Base-by-base conservation (phyloP, 441 rosid species). In the Populus hybrid region DNA sequence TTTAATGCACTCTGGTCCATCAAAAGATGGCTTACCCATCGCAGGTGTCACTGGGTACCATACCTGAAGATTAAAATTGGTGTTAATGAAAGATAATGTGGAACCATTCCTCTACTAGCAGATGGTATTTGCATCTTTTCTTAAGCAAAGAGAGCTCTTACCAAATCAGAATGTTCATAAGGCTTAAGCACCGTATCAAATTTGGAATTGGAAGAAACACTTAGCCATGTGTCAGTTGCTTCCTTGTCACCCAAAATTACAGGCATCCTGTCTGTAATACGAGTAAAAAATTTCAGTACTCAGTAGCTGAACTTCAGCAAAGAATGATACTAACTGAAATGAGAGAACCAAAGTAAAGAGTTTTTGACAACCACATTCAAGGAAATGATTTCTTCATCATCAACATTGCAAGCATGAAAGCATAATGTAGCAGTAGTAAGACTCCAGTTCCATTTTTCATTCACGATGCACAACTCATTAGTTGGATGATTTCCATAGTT, bases 21-120 rank as follows among this genome's bases (percentile, higher is more conserved):
- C 87, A 76, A 90, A 88, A 72, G 92, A 85, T 69, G 83, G 80
- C 88, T 90, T 94, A 67, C 97, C 97, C 85, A 93, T 86, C 75
- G 95, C 92, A 77, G 97, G 70, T 40, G 97, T 90, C 68, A 94
- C 97, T 0, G 94, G 91, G 81, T 92, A 90, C 95, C 97, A 93
- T 8, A 82, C 91, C 97, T 93, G 85, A 24, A 86, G 9, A 72
- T 38, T 33, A 11, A 71, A 81, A 66, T 76, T 45, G 36, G 4
- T 9, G n/a, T 77, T 20, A 45, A 64, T 16, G 20, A 31, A 68
- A n/a, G 40, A 28, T 53, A 4, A 53, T 16, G 21, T 18, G 61
- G 61, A 4, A 53, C 61, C 61, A 53, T 53, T 53, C 3, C 61
- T 2, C 2, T 16, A 53, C 61, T 53, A 53, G 21, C 9, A 53